Evolutionary conservation across 805 yeast species (phyloP), one percentile per base, ranked within the genome.

Genomic region (Kregervanrija delftensis): DNA sequence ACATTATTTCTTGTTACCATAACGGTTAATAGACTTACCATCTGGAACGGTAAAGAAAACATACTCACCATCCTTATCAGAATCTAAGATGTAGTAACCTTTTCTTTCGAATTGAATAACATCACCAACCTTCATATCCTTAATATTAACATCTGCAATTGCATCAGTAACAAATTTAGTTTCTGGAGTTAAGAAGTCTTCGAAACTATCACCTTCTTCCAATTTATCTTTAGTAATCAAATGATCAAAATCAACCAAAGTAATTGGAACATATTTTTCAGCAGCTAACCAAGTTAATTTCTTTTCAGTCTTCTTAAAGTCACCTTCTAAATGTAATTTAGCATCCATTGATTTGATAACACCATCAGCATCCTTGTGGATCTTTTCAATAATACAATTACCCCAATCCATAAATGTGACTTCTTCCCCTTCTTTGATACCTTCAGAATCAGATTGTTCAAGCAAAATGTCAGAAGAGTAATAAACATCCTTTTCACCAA

Each of bases 351-450:
- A 70, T 40, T 71, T 72, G 45, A 84, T 84, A 34, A 71, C 51
- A 41, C 65, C 71, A 37, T 63, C 64, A 47, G 76, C 84, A 51
- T 79, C 81, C 63, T 77, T 81, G 62, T 68, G 68, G 60, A 90
- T 76, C 63, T 79, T 78, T 53, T 83, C 77, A 53, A 90, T 71
- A 53, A 91, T 84, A 47, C 81, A 85, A 64, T 91, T 91, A 75
- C 97, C 98, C 98, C 98, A 91, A 69, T 91, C 97, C 98, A 91
- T 91, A 59, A 91, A 77, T n/a, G 98, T 91, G 51, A 90, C 73
- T 71, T 91, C 98, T 69, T 91, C 98, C 52, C 84, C 86, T 37
- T 80, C 91, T 54, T 74, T 79, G 37, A 74, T 64, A 8, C 70
- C 55, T 49, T 83, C 72, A 39, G 90, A 82, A 67, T 91, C 98